Base-by-base conservation (phyloP, 2,329 filamentous ascomycete species). In the Alternaria tenuissima region DNA sequence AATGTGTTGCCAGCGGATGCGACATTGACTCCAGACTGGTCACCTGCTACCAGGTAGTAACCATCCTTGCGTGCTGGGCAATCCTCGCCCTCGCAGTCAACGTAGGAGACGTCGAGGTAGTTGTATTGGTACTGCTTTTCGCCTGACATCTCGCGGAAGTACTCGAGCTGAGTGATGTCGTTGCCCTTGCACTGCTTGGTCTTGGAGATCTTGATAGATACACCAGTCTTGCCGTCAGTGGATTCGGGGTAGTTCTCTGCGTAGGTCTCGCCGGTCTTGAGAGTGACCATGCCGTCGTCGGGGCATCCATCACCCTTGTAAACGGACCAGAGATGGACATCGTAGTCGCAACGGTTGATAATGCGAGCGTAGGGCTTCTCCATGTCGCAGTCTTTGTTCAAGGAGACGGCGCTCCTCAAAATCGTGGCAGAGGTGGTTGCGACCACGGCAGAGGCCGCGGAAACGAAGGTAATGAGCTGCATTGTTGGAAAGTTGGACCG, bases 171-270 rank as follows among this genome's bases (percentile, higher is more conserved):
- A 1, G 72, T 71, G 43, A 78, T 74, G 52, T 74, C 68, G 57
- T 53, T 58, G 14, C 64, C 65, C 42, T 70, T 72, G 72, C 74
- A 77, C 30, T 70, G 9, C 3, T 22, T 3, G 3, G 57, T 62
- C 66, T 77, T 78, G n/a, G 76, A 76, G 32, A 81, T 56, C 69
- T 81, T 81, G 67, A 81, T 72, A 5, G 79, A 81, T 14, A 78
- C 66, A 57, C 78, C 79, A 8, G 61, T 61, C 16, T 55, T 60
- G 36, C 52, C 62, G 28, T n/a, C n/a, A n/a, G n/a, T n/a, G n/a
- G n/a, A n/a, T n/a, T n/a, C n/a, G n/a, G n/a, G n/a, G n/a, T 73
- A 75, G 64, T 72, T 73, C 69, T 80, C 77, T 20, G 63, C 61
- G 64, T 78, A 79, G 24, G 47, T 63, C 9, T 69, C 67, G 42